phyloP scores from a whole-genome alignment of 441 rosid species.

The Syzygium syzygioides region DNA sequence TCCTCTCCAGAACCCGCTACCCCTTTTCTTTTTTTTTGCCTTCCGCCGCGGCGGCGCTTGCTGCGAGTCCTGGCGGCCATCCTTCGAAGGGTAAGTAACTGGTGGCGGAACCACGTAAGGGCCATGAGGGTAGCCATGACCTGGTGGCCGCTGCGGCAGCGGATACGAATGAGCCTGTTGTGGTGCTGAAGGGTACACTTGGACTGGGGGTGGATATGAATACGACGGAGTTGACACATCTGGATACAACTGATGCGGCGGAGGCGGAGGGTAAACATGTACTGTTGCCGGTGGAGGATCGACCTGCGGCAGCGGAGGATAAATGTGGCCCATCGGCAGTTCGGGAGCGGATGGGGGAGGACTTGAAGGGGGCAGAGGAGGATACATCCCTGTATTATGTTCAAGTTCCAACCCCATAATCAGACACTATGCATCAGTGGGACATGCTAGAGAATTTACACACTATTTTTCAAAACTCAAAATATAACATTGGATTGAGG shows the following conservation, averaged over 20 bases:
- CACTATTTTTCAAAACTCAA: background rate
- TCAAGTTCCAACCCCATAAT: background rate
- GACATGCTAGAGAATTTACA: background rate
- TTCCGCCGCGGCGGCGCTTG: background rate
- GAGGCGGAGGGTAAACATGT: background rate
- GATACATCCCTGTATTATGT: background rate
- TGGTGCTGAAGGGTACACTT: background rate
- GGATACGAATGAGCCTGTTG: background rate
- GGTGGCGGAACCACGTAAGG: background rate
- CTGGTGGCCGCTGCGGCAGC: background rate
- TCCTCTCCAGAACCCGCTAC: background rate
- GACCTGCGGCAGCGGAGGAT: background rate
- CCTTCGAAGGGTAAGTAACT: background rate
- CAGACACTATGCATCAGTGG: background rate
- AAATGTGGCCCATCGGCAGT: background rate
- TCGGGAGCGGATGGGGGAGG: background rate
- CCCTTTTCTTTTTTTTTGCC: background rate
- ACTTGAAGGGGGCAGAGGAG: background rate
- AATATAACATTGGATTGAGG: background rate
- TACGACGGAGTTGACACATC: background rate
- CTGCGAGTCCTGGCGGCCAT: background rate
- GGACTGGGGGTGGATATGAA: background rate
- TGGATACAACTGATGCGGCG: background rate
- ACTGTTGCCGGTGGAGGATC: background rate
- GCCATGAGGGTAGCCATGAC: background rate